Evolutionary conservation across 208 protist species (phyloP).

Genomic region (Spongospora subterranea): DNA sequence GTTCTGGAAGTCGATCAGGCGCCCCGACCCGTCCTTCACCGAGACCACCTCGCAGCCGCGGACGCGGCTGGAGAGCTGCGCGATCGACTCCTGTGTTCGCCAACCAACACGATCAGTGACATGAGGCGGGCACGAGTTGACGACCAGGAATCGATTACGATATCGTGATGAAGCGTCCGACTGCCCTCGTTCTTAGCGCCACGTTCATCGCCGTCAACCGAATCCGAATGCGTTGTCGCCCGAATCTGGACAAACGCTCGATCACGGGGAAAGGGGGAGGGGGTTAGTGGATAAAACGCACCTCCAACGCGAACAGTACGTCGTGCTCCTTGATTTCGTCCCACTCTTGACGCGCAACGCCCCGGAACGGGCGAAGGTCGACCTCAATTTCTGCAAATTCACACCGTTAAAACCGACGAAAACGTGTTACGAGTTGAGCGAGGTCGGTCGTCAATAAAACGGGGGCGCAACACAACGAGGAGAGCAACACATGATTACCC

Average conservation of each 20-base stretch:
- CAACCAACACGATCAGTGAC: too few species aligned
- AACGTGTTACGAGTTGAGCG: too few species aligned
- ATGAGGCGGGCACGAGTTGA: too few species aligned
- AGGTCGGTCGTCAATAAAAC: background rate
- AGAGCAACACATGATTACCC: slow-evolving; percentile 48
- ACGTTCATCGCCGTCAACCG: background rate
- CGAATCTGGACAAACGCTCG: too few species aligned
- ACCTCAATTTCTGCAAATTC: slow-evolving; percentile 55
- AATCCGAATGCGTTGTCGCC: background rate
- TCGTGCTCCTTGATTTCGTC: slow-evolving; percentile 79
- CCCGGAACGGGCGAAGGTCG: slow-evolving; percentile 60
- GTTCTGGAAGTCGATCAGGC: slow-evolving; percentile 62
- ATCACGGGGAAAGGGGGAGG: too few species aligned
- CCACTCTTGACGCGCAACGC: slow-evolving; percentile 76
- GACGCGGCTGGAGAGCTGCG: slow-evolving; percentile 44
- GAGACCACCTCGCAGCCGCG: slow-evolving; percentile 72
- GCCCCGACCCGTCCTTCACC: slow-evolving; percentile 68
- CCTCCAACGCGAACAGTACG: slow-evolving; percentile 79
- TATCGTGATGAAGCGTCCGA: background rate
- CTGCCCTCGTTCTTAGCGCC: background rate
- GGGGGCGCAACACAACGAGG: background rate
- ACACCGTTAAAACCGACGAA: too few species aligned
- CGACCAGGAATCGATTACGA: too few species aligned
- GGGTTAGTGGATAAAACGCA: too few species aligned
- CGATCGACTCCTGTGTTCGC: background rate